Conservation (phyloP, 208 protist species). For the Trypanosoma platydactyli region DNA sequence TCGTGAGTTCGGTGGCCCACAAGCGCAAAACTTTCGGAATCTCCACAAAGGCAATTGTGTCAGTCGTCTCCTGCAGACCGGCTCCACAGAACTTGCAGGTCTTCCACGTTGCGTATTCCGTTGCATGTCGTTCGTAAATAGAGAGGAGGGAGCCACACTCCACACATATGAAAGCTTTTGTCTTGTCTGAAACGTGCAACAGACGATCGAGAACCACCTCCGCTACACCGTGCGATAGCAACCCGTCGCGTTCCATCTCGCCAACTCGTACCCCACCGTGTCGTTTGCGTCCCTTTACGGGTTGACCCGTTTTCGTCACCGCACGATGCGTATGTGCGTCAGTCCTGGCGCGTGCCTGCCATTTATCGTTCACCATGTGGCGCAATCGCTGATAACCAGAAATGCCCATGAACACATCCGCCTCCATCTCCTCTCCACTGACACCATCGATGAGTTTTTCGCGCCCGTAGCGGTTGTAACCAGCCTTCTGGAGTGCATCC, state of each 20-base stretch:
- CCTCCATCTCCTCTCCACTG: constrained; percentile 95
- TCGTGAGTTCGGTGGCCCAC: constrained; percentile 87
- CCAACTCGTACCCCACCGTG: constrained; percentile 99
- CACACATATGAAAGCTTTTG: constrained; percentile 80
- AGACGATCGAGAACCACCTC: constrained; percentile 99
- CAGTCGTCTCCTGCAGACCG: constrained; percentile 69
- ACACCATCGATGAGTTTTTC: constrained; percentile 96
- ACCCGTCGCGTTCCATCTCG: constrained; percentile 99
- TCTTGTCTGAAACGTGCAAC: constrained; percentile 92
- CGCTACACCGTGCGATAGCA: constrained; percentile 98
- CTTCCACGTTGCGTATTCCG: constrained; percentile 84
- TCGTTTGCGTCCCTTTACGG: constrained; percentile 97
- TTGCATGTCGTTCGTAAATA: constrained; percentile 86
- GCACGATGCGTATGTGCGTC: constrained; percentile 89
- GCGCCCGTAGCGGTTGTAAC: constrained; percentile 98
- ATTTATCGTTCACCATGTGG: constrained; percentile 99
- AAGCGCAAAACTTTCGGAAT: constrained; percentile 90
- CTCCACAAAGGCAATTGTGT: constrained; percentile 86
- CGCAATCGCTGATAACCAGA: constrained; percentile 99
- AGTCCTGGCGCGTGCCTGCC: constrained; percentile 95
- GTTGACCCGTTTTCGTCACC: constrained; percentile 98
- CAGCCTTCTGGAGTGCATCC: constrained; percentile 92
- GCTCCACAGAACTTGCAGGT: constrained; percentile 87
- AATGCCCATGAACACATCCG: constrained; percentile 98
- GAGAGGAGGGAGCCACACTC: constrained; percentile 80